Percentiles rank a stretch among this genome's conserved stretches.
These are phyloP conservation scores for Neoascochyta sp. DNA, from an alignment of 2,329 filamentous ascomycete species.

Conservation along the genomic window DNA sequence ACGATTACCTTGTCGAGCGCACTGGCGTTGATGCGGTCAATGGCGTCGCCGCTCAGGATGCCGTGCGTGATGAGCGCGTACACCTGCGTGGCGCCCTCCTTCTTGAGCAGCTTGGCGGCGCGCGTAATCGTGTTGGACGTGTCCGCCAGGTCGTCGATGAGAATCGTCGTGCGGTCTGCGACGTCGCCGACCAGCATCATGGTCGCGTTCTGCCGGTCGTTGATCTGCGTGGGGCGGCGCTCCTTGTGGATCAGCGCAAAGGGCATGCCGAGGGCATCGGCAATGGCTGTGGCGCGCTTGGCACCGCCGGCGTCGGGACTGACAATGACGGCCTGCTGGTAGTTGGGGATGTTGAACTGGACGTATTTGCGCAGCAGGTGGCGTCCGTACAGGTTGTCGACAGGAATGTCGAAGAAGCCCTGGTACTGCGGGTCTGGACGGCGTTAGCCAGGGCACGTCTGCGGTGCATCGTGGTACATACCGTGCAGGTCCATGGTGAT, in stretches of 20 bases:
- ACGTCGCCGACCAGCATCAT: slow-evolving; percentile 96
- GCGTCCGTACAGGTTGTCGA: slow-evolving; percentile 92
- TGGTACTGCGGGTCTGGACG: slow-evolving; percentile 88
- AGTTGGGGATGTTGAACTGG: slow-evolving; percentile 78
- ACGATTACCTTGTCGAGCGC: slow-evolving; percentile 90
- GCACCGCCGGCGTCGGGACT: slow-evolving; percentile 95
- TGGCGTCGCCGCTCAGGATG: slow-evolving; percentile 90
- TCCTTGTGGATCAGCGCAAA: slow-evolving; percentile 99
- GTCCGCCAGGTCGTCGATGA: slow-evolving; percentile 92
- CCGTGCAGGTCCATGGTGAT: slow-evolving; percentile 85
- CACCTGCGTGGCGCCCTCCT: slow-evolving; percentile 81
- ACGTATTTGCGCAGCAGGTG: slow-evolving; percentile 67
- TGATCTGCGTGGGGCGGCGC: slow-evolving; percentile 82
- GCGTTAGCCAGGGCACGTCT: slow-evolving; percentile 6
- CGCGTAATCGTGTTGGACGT: slow-evolving; percentile 97
- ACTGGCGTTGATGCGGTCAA: slow-evolving; percentile 89
- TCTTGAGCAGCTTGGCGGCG: slow-evolving; percentile 94
- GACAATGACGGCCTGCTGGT: slow-evolving; percentile 83
- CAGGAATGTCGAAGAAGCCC: slow-evolving; percentile 97
- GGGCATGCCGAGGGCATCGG: slow-evolving; percentile 86
- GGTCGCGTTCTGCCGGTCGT: slow-evolving; percentile 72
- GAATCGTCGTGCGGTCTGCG: slow-evolving; percentile 73
- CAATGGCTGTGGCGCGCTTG: slow-evolving; percentile 92
- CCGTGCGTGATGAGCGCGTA: slow-evolving; percentile 93
- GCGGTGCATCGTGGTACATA: slow-evolving; percentile 3